phyloP scores from a whole-genome alignment of 331 rosid genomes.

The Quercus lobata region DNA sequence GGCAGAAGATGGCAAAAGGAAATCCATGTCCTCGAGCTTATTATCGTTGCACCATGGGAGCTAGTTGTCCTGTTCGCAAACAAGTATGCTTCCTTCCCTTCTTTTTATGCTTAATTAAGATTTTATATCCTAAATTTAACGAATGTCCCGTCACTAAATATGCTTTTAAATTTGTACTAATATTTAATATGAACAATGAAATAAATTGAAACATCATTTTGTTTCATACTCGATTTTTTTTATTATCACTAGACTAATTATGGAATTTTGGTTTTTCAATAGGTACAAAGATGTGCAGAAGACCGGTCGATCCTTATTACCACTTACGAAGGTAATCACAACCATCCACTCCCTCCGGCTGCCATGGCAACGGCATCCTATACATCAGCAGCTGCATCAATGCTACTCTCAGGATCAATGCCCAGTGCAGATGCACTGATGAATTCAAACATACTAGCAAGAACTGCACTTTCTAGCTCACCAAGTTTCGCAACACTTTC shows the following conservation, averaged over 20 bases:
- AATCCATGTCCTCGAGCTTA: conserved; percentile 79
- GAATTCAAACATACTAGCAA: conserved; percentile 36
- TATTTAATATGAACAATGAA: too few relatives aligned
- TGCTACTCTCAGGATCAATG: conserved; percentile 73
- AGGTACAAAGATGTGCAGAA: conserved; percentile 61
- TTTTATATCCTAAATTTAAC: too few relatives aligned
- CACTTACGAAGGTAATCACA: conserved; percentile 70
- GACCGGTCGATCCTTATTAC: conserved; percentile 51
- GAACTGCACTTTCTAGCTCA: conserved; percentile 33
- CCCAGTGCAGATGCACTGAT: conserved; percentile 44
- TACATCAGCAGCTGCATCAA: conserved; percentile 67
- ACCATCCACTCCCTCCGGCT: conserved; percentile 57
- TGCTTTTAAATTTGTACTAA: too few relatives aligned
- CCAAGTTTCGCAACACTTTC: conserved; percentile 59
- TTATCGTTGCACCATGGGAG: conserved; percentile 78
- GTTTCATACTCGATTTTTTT: too few relatives aligned
- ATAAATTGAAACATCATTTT: too few relatives aligned
- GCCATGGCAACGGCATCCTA: conserved; percentile 59
- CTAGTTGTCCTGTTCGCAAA: conserved; percentile 64
- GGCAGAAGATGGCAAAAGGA: conserved; percentile 85
- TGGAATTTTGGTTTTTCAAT: background rate
- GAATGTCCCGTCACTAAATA: too few relatives aligned
- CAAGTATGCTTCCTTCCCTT: conserved; percentile 34
- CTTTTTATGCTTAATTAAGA: too few relatives aligned
- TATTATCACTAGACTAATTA: background rate